phyloP scores from a whole-genome alignment of 257 asterid genomes.

The Solanum bulbocastanum region DNA sequence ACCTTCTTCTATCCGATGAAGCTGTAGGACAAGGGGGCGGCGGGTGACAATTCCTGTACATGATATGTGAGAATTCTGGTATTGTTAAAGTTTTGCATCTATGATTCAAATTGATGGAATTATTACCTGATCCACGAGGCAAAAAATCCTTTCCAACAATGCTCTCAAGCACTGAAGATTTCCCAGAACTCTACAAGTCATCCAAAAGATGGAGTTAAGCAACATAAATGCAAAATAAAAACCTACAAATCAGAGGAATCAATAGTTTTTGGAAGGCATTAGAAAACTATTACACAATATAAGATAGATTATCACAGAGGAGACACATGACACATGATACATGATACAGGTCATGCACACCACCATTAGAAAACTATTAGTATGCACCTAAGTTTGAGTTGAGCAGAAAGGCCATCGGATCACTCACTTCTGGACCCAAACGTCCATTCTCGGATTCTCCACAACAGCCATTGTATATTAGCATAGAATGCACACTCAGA shows the following conservation, averaged over 20 bases:
- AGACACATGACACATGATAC: neutral
- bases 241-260: neutral
- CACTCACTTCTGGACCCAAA: neutral
- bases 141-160: conserved; percentile 69
- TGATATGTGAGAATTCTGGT: neutral
- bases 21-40: conserved; percentile 79
- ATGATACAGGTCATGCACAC: neutral
- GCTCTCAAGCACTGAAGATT: conserved; percentile 79
- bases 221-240: neutral
- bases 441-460: neutral
- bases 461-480: neutral
- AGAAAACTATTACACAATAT: neutral
- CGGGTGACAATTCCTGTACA: conserved; percentile 66
- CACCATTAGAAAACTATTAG: neutral
- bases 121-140: conserved; percentile 76
- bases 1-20: conserved; percentile 63
- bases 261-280: neutral
- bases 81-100: neutral
- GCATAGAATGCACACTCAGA: neutral
- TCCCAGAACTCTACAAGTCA: conserved; percentile 63
- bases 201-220: neutral
- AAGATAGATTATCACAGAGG: neutral
- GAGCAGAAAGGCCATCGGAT: neutral
- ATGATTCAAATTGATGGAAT: neutral
- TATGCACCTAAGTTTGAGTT: neutral